These are phyloP conservation scores for Staphylotrichum longicolle DNA, from an alignment of 495 filamentous ascomycete species.

Conservation along the genomic window DNA sequence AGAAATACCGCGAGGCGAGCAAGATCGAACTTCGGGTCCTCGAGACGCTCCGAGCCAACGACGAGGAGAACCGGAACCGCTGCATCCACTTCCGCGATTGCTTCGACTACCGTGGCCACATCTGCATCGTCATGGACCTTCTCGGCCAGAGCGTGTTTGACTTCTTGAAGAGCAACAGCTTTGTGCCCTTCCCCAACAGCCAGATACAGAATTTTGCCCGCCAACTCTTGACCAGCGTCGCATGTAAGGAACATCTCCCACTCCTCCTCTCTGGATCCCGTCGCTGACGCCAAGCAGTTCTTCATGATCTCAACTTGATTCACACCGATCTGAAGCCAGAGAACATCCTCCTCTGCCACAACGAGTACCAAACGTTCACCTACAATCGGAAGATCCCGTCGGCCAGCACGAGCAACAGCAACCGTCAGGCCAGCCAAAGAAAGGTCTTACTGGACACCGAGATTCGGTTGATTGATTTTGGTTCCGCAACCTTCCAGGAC, in stretches of 20 bases:
- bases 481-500: constrained; percentile 95
- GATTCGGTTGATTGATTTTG: constrained; percentile 96
- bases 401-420: constrained; percentile 66
- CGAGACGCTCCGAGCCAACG: constrained; percentile 85
- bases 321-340: constrained; percentile 98
- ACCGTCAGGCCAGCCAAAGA: constrained; percentile 77
- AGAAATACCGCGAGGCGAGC: constrained; percentile 97
- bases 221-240: constrained; percentile 95
- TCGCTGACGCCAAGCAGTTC: constrained; percentile 54
- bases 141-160: constrained; percentile 97
- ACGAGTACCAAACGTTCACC: constrained; percentile 89
- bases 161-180: constrained; percentile 90
- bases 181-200: constrained; percentile 97
- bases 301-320: constrained; percentile 96
- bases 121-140: constrained; percentile 97
- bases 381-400: constrained; percentile 95
- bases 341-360: constrained; percentile 92
- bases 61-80: constrained; percentile 86
- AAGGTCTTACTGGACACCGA: constrained; percentile 91
- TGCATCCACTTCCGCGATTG: constrained; percentile 97
- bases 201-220: constrained; percentile 97
- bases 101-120: constrained; percentile 96
- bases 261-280: not conserved
- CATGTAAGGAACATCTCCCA: constrained; percentile 63
- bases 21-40: constrained; percentile 92